These are phyloP conservation scores for Aphanoascus verrucosus DNA, from an alignment of 2,329 filamentous ascomycete species.

Conservation along the genomic window DNA sequence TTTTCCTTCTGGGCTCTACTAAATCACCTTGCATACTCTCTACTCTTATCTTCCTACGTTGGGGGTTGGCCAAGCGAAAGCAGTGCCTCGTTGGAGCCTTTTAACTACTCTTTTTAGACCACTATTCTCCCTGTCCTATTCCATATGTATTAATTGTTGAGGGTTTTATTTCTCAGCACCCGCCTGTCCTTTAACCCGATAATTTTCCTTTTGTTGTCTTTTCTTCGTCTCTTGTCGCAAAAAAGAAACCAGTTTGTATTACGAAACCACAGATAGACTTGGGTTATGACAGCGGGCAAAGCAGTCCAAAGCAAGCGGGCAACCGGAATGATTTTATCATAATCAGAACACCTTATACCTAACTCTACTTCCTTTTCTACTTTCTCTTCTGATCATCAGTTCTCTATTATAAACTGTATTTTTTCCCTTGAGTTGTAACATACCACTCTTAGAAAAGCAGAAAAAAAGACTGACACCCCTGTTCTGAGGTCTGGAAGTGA, in stretches of 20 bases:
- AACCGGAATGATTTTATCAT: conserved; percentile 4
- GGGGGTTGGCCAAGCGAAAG: not conserved
- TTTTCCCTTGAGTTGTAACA: too few relatives aligned
- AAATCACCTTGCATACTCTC: not conserved
- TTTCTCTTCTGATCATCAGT: not conserved
- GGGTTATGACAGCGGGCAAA: not conserved
- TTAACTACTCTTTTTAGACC: not conserved
- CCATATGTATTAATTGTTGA: not conserved
- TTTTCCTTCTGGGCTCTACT: not conserved
- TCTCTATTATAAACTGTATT: not conserved
- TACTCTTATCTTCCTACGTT: not conserved
- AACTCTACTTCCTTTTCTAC: too few relatives aligned
- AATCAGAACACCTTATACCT: not conserved
- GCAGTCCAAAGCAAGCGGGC: conserved; percentile 3
- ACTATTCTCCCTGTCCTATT: not conserved
- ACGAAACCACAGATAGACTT: conserved; percentile 7
- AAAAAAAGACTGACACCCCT: not conserved
- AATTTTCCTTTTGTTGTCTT: not conserved
- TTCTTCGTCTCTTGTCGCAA: not conserved
- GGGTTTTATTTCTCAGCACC: not conserved
- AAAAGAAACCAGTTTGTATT: not conserved
- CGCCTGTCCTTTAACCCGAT: not conserved
- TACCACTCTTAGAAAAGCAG: not conserved
- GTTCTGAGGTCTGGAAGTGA: not conserved
- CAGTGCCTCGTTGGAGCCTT: not conserved